Percentiles rank a stretch among this genome's conserved stretches.
Conservation (phyloP, 805 yeast species). For the Candida morakotiae region DNA sequence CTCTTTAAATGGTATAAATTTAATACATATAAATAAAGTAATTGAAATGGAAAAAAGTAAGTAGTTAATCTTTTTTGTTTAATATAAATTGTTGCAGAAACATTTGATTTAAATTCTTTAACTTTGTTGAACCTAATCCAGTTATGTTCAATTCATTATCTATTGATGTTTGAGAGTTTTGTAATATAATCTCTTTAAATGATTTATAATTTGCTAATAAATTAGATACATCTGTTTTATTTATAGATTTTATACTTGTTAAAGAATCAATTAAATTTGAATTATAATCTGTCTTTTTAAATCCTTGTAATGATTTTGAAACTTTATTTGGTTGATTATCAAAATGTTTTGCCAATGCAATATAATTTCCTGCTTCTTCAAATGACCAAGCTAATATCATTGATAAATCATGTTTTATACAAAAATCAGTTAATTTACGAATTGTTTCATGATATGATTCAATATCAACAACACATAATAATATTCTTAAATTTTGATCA, state of each 20-base stretch:
- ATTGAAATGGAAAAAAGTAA: not conserved
- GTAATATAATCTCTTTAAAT: constrained; percentile 36
- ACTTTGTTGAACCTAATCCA: constrained; percentile 49
- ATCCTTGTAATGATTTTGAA: constrained; percentile 37
- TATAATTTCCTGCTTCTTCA: constrained; percentile 44
- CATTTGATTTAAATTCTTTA: constrained; percentile 33
- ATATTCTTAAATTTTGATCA: constrained; percentile 45
- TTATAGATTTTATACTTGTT: constrained; percentile 44
- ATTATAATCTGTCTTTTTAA: constrained; percentile 39
- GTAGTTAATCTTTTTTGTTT: constrained; percentile 27
- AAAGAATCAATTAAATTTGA: constrained; percentile 42
- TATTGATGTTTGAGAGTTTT: constrained; percentile 23
- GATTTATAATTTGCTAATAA: constrained; percentile 46
- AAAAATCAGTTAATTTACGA: constrained; percentile 44
- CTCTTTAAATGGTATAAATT: constrained; percentile 33
- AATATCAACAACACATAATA: constrained; percentile 63
- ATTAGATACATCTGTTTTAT: constrained; percentile 52
- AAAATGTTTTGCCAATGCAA: constrained; percentile 33
- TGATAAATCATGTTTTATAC: constrained; percentile 46
- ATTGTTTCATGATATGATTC: constrained; percentile 50
- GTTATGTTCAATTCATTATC: constrained; percentile 22
- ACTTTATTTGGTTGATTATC: constrained; percentile 29
- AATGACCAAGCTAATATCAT: constrained; percentile 51
- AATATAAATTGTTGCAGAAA: constrained; percentile 50
- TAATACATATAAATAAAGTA: not conserved